phyloP scores from a whole-genome alignment of 257 asterid genomes.

The Leonotis leonurus region DNA sequence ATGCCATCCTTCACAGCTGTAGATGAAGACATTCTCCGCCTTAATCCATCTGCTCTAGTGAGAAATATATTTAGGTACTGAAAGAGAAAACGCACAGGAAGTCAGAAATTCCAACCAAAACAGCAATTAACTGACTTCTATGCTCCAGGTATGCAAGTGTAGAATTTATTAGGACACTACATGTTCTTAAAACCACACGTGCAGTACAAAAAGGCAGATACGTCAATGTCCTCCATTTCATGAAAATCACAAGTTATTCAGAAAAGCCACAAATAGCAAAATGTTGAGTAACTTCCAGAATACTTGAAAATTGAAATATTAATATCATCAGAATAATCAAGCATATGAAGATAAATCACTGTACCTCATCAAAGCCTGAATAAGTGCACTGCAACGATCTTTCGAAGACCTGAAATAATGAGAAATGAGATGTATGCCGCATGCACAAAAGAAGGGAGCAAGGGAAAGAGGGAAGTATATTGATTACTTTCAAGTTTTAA shows the following conservation, averaged over 20 bases:
- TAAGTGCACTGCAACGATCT: conserved; percentile 71
- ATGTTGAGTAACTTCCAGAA: neutral
- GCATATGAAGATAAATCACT: neutral
- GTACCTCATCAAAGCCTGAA: conserved; percentile 81
- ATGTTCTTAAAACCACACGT: neutral
- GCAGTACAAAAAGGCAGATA: neutral
- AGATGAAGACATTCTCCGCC: conserved; percentile 65
- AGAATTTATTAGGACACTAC: neutral
- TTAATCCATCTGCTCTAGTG: conserved; percentile 87
- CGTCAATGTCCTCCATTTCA: too few species aligned
- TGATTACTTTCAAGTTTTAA: too few species aligned
- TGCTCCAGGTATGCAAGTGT: neutral
- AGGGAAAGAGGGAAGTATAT: neutral
- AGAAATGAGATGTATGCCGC: neutral
- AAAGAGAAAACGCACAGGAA: conserved; percentile 24
- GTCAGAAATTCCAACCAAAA: conserved; percentile 14
- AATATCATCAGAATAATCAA: neutral
- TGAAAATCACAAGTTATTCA: neutral
- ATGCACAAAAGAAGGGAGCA: neutral
- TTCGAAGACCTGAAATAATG: conserved; percentile 69
- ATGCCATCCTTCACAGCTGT: conserved; percentile 35
- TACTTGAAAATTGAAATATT: conserved; percentile 2
- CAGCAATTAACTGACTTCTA: neutral
- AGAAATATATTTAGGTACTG: conserved; percentile 89
- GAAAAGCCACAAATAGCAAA: neutral